These are phyloP conservation scores for Tripterygium wilfordii DNA, from an alignment of 177 flowering plant genomes.

Conservation along the genomic window DNA sequence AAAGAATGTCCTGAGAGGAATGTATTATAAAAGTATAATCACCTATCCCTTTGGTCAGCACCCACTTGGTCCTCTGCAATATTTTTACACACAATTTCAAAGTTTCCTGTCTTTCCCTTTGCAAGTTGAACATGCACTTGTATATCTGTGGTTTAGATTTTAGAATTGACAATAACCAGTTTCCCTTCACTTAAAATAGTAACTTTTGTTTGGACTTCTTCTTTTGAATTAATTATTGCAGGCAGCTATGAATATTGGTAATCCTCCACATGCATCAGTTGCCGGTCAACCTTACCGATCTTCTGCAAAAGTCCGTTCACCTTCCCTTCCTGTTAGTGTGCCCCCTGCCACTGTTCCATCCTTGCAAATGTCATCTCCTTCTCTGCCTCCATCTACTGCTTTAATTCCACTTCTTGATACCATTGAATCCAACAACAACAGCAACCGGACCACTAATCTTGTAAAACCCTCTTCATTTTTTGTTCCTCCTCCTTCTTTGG, in stretches of 20 bases:
- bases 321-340: constrained; percentile 26
- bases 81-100: no score
- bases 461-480: constrained; percentile 64
- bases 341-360: constrained; percentile 30
- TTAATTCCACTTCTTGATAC: constrained; percentile 27
- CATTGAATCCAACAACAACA: constrained; percentile 25
- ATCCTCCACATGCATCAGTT: constrained; percentile 34
- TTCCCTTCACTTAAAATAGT: neutral
- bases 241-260: constrained; percentile 52
- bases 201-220: neutral
- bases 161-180: neutral
- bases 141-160: no score
- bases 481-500: constrained; percentile 42
- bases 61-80: no score
- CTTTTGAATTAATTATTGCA: constrained; percentile 19
- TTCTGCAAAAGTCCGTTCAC: constrained; percentile 22
- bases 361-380: constrained; percentile 28
- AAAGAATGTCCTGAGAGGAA: no score
- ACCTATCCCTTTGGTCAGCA: no score
- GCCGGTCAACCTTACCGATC: constrained; percentile 39
- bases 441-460: constrained; percentile 36
- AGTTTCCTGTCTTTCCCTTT: no score
- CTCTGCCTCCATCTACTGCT: constrained; percentile 22
- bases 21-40: no score
- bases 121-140: no score